Evolutionary conservation across 768 basidiomycete species (phyloP), one percentile per base, ranked within the genome.

Genomic region (Leccinum boreale): DNA sequence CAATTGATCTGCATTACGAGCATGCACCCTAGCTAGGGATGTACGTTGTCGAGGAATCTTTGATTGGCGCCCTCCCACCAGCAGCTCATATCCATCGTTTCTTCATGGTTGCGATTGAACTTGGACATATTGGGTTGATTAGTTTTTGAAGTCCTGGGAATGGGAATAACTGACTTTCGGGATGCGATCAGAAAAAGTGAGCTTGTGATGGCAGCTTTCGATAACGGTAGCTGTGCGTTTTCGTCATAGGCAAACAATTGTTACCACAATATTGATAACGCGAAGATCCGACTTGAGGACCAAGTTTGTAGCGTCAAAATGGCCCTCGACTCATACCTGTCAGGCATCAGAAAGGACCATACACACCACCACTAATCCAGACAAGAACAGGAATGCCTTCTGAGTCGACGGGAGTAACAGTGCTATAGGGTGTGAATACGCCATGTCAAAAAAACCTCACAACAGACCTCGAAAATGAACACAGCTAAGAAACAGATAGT

Each of bases 321-420:
- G 11, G 11, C 21, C 17, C 48, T 45, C 42, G 4, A 11, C 17
- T 36, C 4, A 23, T 59, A 59, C 17, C 2, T 14, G 11, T 21
- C 11, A 44, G 19, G 2, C 5, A 21, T 21, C n/a, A 21, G 11
- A 44, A 44, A 19, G 14, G 19, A 3, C 44, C 59, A 10, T 26
- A 61, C 59, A 49, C 59, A 4, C 59, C 59, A 8, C 52, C 59
- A 5, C 47, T 44, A 12, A 60, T 60, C 44, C 52, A 60, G n/a
- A 56, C 23, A 9, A 60, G 42, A 9, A 61, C 59, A 48, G 52
- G 52, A 21, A 61, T 21, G 33, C 35, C 49, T 29, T 58, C 58
- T 19, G 11, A 44, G 2, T 44, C 19, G 42, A 11, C 19, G 12
- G 58, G 58, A 14, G 3, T 26, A 23, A 60, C 4, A 12, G 14